Evolutionary conservation across 1,284 basidiomycete species (phyloP), one percentile per base, ranked within the genome.

Genomic region (Fomitopsis schrenkii): DNA sequence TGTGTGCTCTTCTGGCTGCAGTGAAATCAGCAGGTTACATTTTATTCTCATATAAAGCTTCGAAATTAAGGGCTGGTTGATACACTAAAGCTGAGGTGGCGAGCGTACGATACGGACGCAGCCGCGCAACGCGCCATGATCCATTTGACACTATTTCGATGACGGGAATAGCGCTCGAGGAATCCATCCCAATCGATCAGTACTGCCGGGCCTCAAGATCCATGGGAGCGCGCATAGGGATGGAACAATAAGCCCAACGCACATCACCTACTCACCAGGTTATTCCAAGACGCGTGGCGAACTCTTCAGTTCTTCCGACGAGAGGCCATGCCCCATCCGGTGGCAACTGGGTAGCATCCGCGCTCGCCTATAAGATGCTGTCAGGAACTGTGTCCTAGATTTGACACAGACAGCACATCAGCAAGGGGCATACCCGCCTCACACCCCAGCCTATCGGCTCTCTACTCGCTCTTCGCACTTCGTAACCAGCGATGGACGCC

Each of bases 401-500:
- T 44, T 4, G 30, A 33, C 30, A 40, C 22, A 8, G 35, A 33
- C 35, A 38, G 52, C 52, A 54, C 35, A 19, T 53, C 19, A 30
- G 15, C 50, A 22, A 54, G 52, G 36, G 35, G 35, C 28, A 40
- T 19, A 54, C n/a, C 12, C 10, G n/a, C 33, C 52, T 54, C 33
- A 26, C 52, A 15, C 35, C 19, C 38, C 4, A 40, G 38, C 12
- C 38, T 14, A 40, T 40, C 38, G 36, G 52, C 36, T 10, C 19
- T 22, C 52, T 6, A 36, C 35, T 8, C 52, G 22, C 35, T 40
- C 36, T 54, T 38, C 36, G 36, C 15, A 54, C 19, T 35, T 53
- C 33, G n/a, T 40, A 57, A 30, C 41, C 26, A 44, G 56, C 44
- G 41, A 57, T 57, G 56, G 56, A 57, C 44, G 33, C 44, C 56